Evolutionary conservation across 306 rosid species (phyloP), one percentile per base, ranked within the genome.

Genomic region (Prunus padus): DNA sequence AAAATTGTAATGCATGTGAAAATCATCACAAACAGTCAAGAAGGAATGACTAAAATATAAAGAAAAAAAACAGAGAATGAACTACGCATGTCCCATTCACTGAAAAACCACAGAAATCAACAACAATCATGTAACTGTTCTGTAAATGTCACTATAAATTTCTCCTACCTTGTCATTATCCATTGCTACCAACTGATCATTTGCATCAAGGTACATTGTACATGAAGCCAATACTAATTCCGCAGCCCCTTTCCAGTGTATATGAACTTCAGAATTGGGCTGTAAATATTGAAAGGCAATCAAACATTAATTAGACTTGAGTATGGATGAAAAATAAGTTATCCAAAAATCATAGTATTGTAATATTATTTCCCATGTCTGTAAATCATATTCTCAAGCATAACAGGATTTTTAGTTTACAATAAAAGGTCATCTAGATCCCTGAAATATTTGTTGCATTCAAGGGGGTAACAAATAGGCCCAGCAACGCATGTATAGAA

Each of bases 231-330:
- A 81, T 13, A 93, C 85, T 68, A 93, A 80, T 80, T 93, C 98
- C 59, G 98, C 98, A 65, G 98, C 98, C 78, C 98, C 98, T 84
- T 93, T 93, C 98, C 98, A 93, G 77, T 93, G 97, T 81, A 93
- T 75, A 81, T 87, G 97, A 77, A 88, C 86, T 81, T 87, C 72
- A 42, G 88, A 73, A 57, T 85, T 80, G 12, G 84, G 54, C 98
- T 93, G 93, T 26, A 66, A 69, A 49, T 14, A 65, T 3, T 54
- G 42, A 26, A 75, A 26, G 69, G 37, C 69, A 51, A 28, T 65
- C 65, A 82, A 61, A 42, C 63, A 71, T 11, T 59, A 83, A 65
- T 76, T 69, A 55, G 16, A 50, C 71, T 67, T 51, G 4, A 47
- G 33, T 50, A 26, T 20, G 50, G 59, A 77, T 50, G 74, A 55